Base-by-base conservation (phyloP, 148 eudicot species). In the Diospyros kaki region DNA sequence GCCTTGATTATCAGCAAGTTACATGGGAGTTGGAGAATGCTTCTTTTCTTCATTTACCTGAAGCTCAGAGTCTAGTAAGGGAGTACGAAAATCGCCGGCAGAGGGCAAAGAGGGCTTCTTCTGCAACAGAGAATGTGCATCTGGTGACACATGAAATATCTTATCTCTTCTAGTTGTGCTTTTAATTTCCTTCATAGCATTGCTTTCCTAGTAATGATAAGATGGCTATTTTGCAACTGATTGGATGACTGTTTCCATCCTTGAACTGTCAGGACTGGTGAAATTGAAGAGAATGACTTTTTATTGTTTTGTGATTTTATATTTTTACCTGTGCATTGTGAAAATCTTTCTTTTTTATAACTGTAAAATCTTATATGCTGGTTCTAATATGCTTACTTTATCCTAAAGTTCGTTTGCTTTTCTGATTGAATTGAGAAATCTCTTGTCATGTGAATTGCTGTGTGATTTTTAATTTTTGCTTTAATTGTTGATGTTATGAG, bases 11-110 rank as follows among this genome's bases (percentile, higher is more conserved):
- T 79, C 85, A 84, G 69, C 81, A 84, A 77, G 88, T 83, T 65
- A 86, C 92, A 44, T 93, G 96, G 98, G 98, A 93, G 79, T 76
- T 85, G 59, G 88, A 83, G 58, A 81, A 64, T 77, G 72, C 79
- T 75, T 3, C 72, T 59, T 71, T 78, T 58, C 75, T 85, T 39
- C 61, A 56, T 64, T 80, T 84, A 73, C 68, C 80, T 76, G 63
- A 56, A 69, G 82, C 78, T 73, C 75, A 78, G 64, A 82, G 56
- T 45, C 81, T 85, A 61, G 38, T 78, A 64, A 69, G 44, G 61
- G 74, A 78, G 4, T 81, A 75, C 67, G 84, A 80, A 58, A 70
- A 69, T 62, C 86, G 84, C 50, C 75, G 28, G 40, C 63, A 76
- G 42, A 75, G 76, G 73, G 81, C 82, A 69, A 77, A 75, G 72